Evolutionary conservation across 2,329 filamentous ascomycete genomes (phyloP).

Genomic region (Pseudogymnoascus sp.): DNA sequence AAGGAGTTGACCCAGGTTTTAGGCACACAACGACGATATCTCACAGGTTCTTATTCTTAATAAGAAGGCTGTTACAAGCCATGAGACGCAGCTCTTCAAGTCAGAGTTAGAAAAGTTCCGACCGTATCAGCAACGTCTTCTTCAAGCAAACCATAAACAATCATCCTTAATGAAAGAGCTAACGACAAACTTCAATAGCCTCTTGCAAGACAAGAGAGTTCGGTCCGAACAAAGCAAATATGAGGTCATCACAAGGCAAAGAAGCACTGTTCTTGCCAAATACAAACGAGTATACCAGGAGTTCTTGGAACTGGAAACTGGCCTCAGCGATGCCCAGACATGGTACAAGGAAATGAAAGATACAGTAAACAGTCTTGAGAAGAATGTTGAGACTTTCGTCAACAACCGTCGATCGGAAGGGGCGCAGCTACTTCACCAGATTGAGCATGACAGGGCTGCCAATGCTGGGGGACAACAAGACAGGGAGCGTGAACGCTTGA

Average conservation of each 20-base stretch:
- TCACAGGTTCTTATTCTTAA: conserved; percentile 95
- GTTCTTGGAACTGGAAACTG: conserved; percentile 81
- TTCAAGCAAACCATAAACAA: conserved; percentile 95
- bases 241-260: conserved; percentile 76
- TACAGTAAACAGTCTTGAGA: conserved; percentile 81
- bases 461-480: conserved; percentile 45
- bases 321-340: conserved; percentile 76
- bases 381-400: conserved; percentile 96
- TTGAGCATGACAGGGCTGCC: conserved; percentile 37
- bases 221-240: conserved; percentile 93
- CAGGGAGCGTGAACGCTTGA: conserved; percentile 75
- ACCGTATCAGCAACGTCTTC: conserved; percentile 80
- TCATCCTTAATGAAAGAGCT: conserved; percentile 90
- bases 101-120: conserved; percentile 96
- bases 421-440: conserved; percentile 78
- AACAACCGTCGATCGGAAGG: conserved; percentile 90
- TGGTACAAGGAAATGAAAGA: conserved; percentile 97
- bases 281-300: conserved; percentile 91
- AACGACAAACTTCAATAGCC: conserved; percentile 74
- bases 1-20: background rate
- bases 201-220: conserved; percentile 90
- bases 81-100: conserved; percentile 88
- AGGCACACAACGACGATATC: conserved; percentile 96
- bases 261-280: conserved; percentile 70
- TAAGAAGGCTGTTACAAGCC: conserved; percentile 91